Conservation (phyloP, 345 rosid genomes). For the Hevea brasiliensis region DNA sequence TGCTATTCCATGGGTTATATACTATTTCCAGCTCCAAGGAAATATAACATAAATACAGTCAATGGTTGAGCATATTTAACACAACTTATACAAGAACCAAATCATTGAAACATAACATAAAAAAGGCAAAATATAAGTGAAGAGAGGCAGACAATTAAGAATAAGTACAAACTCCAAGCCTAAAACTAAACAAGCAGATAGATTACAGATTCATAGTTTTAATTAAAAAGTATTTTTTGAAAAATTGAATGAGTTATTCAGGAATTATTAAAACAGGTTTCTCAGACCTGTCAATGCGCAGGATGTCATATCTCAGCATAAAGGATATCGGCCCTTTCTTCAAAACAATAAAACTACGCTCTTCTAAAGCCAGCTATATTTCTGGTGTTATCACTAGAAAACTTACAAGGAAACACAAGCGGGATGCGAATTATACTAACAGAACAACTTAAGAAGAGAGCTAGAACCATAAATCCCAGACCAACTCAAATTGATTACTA, state of each 20-base stretch:
- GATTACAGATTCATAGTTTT: not conserved
- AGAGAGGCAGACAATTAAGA: not conserved
- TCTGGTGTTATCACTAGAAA: not conserved
- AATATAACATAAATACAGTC: not conserved
- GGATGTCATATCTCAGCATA: not conserved
- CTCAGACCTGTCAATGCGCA: too few relatives aligned
- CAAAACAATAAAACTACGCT: too few relatives aligned
- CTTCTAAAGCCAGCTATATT: too few relatives aligned
- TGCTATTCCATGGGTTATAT: conserved; percentile 8
- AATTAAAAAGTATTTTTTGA: not conserved
- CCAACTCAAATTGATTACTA: not conserved
- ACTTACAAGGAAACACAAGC: not conserved
- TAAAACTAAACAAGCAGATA: not conserved
- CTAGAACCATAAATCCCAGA: not conserved
- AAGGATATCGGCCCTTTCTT: not conserved
- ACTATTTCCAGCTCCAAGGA: not conserved
- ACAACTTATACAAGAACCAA: not conserved
- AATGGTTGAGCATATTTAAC: not conserved
- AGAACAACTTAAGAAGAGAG: not conserved
- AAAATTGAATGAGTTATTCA: not conserved
- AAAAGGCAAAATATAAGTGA: not conserved
- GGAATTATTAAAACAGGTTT: not conserved
- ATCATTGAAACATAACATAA: not conserved
- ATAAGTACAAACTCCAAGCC: not conserved
- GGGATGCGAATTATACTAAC: not conserved